Conservation (phyloP, 257 asterid species). For the Solanum ahanhuiri region DNA sequence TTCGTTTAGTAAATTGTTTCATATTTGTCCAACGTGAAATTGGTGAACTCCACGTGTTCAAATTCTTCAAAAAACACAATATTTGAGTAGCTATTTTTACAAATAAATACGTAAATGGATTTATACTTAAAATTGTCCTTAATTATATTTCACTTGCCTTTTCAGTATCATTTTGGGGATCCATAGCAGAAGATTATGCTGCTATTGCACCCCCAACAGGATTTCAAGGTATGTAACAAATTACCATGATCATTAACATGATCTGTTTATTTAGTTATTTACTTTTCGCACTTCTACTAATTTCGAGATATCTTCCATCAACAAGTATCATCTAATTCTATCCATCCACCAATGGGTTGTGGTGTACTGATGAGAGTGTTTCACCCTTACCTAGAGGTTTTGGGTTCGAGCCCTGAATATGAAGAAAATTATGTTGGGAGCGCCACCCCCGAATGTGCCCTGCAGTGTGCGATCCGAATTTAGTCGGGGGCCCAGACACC, state of each 20-base stretch:
- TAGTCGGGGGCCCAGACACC: not conserved
- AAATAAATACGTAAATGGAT: too few species aligned
- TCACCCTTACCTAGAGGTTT: not conserved
- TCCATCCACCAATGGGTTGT: not conserved
- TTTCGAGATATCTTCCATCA: not conserved
- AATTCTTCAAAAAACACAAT: not conserved
- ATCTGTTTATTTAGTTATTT: not conserved
- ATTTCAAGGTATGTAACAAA: conserved; percentile 48
- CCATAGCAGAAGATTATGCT: conserved; percentile 63
- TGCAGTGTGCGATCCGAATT: not conserved
- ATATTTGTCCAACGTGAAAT: not conserved
- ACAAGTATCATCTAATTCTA: not conserved
- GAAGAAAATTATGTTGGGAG: not conserved
- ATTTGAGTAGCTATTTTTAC: not conserved
- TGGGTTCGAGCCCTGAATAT: not conserved
- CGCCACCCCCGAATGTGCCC: not conserved
- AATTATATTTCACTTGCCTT: not conserved
- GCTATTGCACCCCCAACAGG: conserved; percentile 85
- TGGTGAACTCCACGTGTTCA: not conserved
- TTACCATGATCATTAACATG: not conserved
- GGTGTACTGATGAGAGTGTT: not conserved
- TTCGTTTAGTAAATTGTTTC: not conserved
- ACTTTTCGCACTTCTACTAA: not conserved
- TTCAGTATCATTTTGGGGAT: conserved; percentile 69
- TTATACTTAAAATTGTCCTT: too few species aligned